Conservation (phyloP, 495 filamentous ascomycete species). For the Lasiosphaeris hirsuta region DNA sequence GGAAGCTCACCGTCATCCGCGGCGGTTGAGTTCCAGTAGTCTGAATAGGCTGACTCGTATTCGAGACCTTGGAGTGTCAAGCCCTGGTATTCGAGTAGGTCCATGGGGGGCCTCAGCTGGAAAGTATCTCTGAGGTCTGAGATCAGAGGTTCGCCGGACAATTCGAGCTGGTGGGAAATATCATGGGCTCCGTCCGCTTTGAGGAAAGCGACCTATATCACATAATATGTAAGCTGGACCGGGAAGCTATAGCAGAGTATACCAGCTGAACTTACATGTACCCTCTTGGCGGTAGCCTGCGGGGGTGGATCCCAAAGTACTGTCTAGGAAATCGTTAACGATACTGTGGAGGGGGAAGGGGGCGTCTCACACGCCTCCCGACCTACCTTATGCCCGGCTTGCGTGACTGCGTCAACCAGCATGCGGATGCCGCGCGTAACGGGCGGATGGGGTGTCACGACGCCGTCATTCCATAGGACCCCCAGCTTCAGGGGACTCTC, state of each 20-base stretch:
- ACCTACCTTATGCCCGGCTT: constrained; percentile 36
- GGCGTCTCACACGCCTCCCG: constrained; percentile 3
- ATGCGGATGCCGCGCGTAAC: constrained; percentile 40
- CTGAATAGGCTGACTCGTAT: constrained; percentile 30
- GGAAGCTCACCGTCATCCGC: constrained; percentile 16
- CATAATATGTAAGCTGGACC: no score
- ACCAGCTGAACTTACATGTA: constrained; percentile 25
- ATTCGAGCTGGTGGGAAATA: constrained; percentile 35
- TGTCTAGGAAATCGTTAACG: constrained; percentile 2
- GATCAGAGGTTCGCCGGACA: constrained; percentile 46
- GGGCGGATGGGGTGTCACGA: constrained; percentile 54
- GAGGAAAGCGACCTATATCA: constrained; percentile 27
- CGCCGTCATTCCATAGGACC: constrained; percentile 51
- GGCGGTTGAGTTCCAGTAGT: constrained; percentile 38
- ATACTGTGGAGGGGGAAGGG: constrained; percentile 10
- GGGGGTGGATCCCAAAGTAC: constrained; percentile 41
- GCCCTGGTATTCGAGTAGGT: constrained; percentile 35
- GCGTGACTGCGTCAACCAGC: constrained; percentile 33
- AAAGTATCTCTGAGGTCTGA: constrained; percentile 2
- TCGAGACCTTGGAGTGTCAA: constrained; percentile 22
- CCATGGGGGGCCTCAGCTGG: constrained; percentile 35
- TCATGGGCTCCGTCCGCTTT: constrained; percentile 39
- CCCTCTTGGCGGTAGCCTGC: constrained; percentile 32
- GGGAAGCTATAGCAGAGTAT: no score
- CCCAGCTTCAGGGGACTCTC: constrained; percentile 42